Conservation (phyloP, 768 basidiomycete species). For the Mycena indigotica region DNA sequence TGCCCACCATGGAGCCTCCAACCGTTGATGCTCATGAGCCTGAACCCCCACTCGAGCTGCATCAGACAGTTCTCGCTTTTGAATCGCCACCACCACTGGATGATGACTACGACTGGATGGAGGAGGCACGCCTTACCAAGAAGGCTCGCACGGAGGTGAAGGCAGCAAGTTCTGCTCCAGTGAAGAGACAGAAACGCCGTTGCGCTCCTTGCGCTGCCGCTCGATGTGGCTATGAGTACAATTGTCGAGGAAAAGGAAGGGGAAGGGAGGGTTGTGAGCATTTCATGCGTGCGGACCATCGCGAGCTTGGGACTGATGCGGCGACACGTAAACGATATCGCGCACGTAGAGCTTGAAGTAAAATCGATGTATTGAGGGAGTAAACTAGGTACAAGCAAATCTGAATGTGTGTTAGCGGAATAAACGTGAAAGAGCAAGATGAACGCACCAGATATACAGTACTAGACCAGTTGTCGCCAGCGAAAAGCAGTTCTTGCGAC, state of each 20-base stretch:
- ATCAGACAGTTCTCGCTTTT: slow-evolving; percentile 5
- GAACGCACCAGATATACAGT: too few species aligned
- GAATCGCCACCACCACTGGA: not conserved
- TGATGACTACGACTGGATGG: slow-evolving; percentile 1
- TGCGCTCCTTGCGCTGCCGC: slow-evolving; percentile 10
- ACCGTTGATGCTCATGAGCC: not conserved
- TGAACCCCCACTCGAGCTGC: not conserved
- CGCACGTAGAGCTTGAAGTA: not conserved
- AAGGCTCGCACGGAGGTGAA: not conserved
- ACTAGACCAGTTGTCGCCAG: too few species aligned
- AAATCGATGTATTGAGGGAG: not conserved
- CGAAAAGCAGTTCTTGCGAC: too few species aligned
- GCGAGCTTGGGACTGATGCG: slow-evolving; percentile 4
- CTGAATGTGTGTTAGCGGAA: not conserved
- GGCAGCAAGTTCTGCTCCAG: not conserved
- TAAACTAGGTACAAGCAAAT: not conserved
- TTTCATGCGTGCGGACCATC: not conserved
- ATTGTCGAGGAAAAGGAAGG: slow-evolving; percentile 6
- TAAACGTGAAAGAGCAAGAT: too few species aligned
- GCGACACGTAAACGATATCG: slow-evolving; percentile 5
- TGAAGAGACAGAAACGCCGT: not conserved
- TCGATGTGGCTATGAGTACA: not conserved
- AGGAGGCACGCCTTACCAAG: not conserved
- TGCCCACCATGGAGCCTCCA: not conserved
- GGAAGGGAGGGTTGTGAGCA: slow-evolving; percentile 6